Conservation (phyloP, 208 protist species). For the Trypanosoma avium region DNA sequence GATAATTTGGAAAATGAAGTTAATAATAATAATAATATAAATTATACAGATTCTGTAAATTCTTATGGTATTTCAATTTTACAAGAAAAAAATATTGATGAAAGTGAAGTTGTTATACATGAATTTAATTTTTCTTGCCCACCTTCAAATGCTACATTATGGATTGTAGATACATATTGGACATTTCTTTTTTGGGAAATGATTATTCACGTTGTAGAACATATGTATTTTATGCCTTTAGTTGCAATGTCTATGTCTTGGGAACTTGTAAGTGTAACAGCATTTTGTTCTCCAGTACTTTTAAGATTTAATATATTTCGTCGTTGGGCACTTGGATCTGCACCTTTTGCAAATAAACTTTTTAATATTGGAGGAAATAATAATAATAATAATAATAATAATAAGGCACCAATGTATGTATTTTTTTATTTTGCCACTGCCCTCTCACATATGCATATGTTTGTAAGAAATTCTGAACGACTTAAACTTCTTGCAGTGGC, state of each 20-base stretch:
- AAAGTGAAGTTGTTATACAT: slow-evolving; percentile 50
- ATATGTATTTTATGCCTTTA: slow-evolving; percentile 84
- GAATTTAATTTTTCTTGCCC: slow-evolving; percentile 63
- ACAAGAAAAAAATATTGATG: neutral
- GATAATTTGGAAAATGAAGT: neutral
- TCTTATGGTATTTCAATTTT: neutral
- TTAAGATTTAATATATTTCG: slow-evolving; percentile 46
- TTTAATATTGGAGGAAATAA: slow-evolving; percentile 36
- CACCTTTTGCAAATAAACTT: slow-evolving; percentile 33
- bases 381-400: slow-evolving; percentile 19
- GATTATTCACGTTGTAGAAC: slow-evolving; percentile 59
- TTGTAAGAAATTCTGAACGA: slow-evolving; percentile 33
- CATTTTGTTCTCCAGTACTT: slow-evolving; percentile 47
- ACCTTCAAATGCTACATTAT: slow-evolving; percentile 46
- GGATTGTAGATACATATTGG: slow-evolving; percentile 79
- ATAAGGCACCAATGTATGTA: slow-evolving; percentile 66
- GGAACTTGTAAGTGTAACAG: slow-evolving; percentile 43
- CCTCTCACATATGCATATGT: slow-evolving; percentile 64
- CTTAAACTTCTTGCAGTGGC: slow-evolving; percentile 47
- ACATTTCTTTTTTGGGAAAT: slow-evolving; percentile 59
- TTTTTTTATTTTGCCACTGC: slow-evolving; percentile 57
- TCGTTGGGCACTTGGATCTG: slow-evolving; percentile 44
- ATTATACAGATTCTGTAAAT: no score
- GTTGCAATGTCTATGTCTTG: slow-evolving; percentile 77
- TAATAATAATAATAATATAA: neutral